These are phyloP conservation scores for Cryptomeria japonica DNA, from an alignment of 75 land plant genomes.

Conservation along the genomic window DNA sequence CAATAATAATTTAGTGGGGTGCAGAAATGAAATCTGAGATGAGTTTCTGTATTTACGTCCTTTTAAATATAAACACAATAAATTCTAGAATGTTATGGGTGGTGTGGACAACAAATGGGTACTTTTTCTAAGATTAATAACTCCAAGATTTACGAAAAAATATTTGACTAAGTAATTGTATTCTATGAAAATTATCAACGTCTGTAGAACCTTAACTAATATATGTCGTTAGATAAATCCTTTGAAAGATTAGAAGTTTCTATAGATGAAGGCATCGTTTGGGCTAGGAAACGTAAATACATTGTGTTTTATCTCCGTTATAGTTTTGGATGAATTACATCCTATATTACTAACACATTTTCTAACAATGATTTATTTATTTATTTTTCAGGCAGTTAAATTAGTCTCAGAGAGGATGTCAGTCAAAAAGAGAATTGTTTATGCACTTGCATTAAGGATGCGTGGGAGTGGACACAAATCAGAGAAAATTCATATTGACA, in stretches of 20 bases:
- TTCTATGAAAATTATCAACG: background rate
- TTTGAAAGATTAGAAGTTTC: background rate
- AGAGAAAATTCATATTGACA: background rate
- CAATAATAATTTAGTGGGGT: background rate
- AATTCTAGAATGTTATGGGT: background rate
- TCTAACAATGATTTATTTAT: constrained; percentile 1
- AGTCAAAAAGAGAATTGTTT: constrained; percentile 49
- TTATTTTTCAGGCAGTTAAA: constrained; percentile 70
- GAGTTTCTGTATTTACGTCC: background rate
- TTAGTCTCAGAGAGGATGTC: constrained; percentile 56
- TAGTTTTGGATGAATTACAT: background rate
- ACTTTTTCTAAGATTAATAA: background rate
- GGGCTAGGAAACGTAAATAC: background rate
- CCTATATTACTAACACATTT: background rate
- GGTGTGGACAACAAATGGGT: no score
- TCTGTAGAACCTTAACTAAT: background rate
- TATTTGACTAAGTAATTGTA: background rate
- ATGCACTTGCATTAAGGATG: constrained; percentile 63
- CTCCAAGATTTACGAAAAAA: background rate
- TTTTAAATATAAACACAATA: background rate
- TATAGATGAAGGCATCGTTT: background rate
- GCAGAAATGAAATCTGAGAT: background rate
- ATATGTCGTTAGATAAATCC: background rate
- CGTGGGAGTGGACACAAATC: constrained; percentile 34
- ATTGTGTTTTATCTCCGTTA: background rate